Evolutionary conservation across 352 stramenopile genomes (phyloP).

Genomic region (Plasmopara viticola): DNA sequence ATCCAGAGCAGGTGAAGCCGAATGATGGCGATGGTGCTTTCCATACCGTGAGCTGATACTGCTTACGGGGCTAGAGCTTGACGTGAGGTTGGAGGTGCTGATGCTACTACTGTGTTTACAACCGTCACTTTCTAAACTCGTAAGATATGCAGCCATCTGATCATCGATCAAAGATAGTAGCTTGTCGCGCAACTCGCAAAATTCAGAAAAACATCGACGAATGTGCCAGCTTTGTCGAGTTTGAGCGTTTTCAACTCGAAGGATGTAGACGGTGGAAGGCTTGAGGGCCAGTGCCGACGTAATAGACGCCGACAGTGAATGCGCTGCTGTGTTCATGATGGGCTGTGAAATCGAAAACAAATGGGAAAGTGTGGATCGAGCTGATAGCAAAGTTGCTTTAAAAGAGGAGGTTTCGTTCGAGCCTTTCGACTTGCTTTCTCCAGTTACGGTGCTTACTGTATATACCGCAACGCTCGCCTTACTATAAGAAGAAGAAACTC

Average conservation of each 20-base stretch:
- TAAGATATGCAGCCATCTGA: conserved; percentile 26
- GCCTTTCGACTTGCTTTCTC: conserved; percentile 11
- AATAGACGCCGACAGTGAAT: conserved; percentile 50
- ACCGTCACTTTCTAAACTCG: conserved; percentile 14
- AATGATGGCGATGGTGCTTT: conserved; percentile 12
- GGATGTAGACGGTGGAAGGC: conserved; percentile 69
- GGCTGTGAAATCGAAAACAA: conserved; percentile 8
- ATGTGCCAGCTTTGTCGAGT: conserved; percentile 49
- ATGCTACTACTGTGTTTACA: conserved; percentile 16
- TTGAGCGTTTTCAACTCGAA: conserved; percentile 48
- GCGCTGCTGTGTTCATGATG: conserved; percentile 37
- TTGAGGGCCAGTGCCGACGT: conserved; percentile 63
- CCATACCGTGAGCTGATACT: conserved; percentile 17
- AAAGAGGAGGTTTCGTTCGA: neutral
- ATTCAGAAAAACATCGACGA: conserved; percentile 67
- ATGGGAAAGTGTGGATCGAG: conserved; percentile 14
- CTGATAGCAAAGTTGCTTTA: conserved; percentile 10
- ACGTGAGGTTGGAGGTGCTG: conserved; percentile 12
- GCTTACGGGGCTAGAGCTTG: conserved; percentile 11
- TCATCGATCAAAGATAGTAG: conserved; percentile 55
- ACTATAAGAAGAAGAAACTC: conserved; percentile 1
- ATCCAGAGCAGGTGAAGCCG: conserved; percentile 15
- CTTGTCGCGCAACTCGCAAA: conserved; percentile 65
- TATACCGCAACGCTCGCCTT: neutral
- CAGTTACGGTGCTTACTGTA: conserved; percentile 23